A percentile compares a stretch with the other conserved stretches of the same genome.
phyloP scores from a whole-genome alignment of 2,329 filamentous ascomycete genomes.

The Claviceps quebecensis region DNA sequence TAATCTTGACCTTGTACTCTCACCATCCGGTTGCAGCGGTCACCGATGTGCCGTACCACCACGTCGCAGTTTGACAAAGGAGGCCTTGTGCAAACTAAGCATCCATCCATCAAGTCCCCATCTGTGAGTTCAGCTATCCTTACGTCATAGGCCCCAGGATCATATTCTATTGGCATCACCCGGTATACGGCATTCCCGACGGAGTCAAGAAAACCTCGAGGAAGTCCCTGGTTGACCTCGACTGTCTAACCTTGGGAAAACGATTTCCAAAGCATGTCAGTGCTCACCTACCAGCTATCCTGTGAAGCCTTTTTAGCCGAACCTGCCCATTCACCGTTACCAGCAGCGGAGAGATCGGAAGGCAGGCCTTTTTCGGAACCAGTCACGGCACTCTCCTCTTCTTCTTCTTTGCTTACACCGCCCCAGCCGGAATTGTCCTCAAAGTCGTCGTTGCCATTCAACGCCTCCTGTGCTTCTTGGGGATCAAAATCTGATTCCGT shows the following conservation, averaged over 20 bases:
- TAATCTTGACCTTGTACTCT: no score
- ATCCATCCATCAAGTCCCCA: background rate
- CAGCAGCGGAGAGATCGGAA: background rate
- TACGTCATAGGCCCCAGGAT: background rate
- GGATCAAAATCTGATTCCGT: constrained; percentile 40
- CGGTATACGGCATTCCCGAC: no score
- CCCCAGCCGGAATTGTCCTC: constrained; percentile 6
- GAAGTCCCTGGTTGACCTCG: no score
- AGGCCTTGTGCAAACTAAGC: background rate
- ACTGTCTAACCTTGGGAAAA: no score
- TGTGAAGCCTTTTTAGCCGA: background rate
- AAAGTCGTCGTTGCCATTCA: constrained; percentile 7
- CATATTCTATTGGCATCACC: no score
- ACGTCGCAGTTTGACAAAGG: background rate
- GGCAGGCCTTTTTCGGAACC: constrained; percentile 6
- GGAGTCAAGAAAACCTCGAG: no score
- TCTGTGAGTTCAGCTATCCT: background rate
- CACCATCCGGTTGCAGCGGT: no score
- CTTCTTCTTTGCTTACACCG: background rate
- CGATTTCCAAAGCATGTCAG: background rate
- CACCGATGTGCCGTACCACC: background rate
- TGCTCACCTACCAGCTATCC: background rate
- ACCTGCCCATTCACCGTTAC: constrained; percentile 1
- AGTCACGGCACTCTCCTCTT: constrained; percentile 1
- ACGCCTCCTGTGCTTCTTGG: constrained; percentile 12